These are phyloP conservation scores for Mortierella antarctica DNA, from an alignment of 192 early-diverging fungal genomes.

Conservation along the genomic window DNA sequence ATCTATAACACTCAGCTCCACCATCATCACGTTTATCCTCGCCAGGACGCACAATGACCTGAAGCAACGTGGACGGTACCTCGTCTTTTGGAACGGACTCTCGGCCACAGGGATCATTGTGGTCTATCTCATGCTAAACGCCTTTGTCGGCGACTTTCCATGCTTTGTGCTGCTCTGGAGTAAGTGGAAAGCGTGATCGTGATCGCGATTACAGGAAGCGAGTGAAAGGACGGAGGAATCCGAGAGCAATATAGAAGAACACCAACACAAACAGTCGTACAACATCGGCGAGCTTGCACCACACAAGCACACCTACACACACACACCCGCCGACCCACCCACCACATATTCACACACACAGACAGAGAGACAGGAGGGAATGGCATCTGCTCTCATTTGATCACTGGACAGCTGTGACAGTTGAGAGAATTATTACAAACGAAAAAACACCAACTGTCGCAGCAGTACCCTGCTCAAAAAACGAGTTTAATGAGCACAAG, in stretches of 20 bases:
- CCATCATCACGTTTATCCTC: conserved; percentile 36
- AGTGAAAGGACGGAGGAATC: neutral
- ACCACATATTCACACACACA: too few species aligned
- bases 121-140: conserved; percentile 45
- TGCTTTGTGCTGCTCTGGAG: conserved; percentile 46
- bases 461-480: too few species aligned
- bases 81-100: conserved; percentile 47
- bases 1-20: conserved; percentile 33
- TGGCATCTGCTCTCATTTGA: neutral
- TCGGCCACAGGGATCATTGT: conserved; percentile 38
- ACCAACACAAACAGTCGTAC: too few species aligned
- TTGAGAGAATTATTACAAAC: too few species aligned
- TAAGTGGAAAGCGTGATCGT: conserved; percentile 12
- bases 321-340: too few species aligned
- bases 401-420: too few species aligned
- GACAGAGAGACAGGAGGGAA: too few species aligned
- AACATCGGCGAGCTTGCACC: too few species aligned
- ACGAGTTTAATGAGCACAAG: too few species aligned
- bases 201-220: neutral
- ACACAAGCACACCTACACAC: too few species aligned
- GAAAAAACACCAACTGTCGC: too few species aligned
- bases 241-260: neutral
- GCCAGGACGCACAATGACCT: conserved; percentile 43
- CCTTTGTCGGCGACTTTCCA: conserved; percentile 48
- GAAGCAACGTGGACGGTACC: conserved; percentile 53